Evolutionary conservation across 768 basidiomycete genomes (phyloP).

Genomic region (Lactarius evosmus): DNA sequence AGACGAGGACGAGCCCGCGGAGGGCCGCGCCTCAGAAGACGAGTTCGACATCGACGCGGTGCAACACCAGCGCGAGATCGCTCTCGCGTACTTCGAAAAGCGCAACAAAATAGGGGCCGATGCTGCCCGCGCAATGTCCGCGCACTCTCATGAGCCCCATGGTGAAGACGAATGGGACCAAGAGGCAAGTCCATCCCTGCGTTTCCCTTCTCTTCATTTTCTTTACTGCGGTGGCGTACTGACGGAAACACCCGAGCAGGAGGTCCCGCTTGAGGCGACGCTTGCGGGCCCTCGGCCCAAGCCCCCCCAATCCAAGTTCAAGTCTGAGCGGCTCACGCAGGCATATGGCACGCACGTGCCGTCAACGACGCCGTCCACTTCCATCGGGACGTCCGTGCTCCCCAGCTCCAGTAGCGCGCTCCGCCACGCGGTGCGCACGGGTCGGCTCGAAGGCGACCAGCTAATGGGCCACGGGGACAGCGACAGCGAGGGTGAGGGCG

Average conservation of each 20-base stretch:
- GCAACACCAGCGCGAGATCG: conserved; percentile 71
- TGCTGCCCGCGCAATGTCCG: conserved; percentile 49
- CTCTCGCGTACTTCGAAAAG: conserved; percentile 65
- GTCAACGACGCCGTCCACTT: conserved; percentile 31
- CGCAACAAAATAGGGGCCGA: conserved; percentile 54
- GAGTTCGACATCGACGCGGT: conserved; percentile 59
- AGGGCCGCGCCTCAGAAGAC: conserved; percentile 47
- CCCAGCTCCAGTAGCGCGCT: conserved; percentile 32
- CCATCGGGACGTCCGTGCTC: conserved; percentile 34
- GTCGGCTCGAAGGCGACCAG: conserved; percentile 32
- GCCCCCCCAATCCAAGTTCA: conserved; percentile 62
- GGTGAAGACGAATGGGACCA: conserved; percentile 43
- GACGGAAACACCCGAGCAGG: conserved; percentile 33
- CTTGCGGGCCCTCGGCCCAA: conserved; percentile 42
- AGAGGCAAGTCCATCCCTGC: conserved; percentile 36
- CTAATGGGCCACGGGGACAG: conserved; percentile 34
- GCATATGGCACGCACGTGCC: conserved; percentile 21
- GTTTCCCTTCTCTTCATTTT: too few relatives aligned
- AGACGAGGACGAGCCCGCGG: conserved; percentile 29
- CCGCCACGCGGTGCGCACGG: conserved; percentile 33
- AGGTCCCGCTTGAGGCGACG: conserved; percentile 43
- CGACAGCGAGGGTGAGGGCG: conserved; percentile 33
- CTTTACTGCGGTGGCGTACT: conserved; percentile 8
- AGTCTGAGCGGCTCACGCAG: conserved; percentile 42
- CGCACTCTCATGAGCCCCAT: conserved; percentile 40